Base-by-base conservation (phyloP, 768 basidiomycete genomes). In the Amanita phalloides region DNA sequence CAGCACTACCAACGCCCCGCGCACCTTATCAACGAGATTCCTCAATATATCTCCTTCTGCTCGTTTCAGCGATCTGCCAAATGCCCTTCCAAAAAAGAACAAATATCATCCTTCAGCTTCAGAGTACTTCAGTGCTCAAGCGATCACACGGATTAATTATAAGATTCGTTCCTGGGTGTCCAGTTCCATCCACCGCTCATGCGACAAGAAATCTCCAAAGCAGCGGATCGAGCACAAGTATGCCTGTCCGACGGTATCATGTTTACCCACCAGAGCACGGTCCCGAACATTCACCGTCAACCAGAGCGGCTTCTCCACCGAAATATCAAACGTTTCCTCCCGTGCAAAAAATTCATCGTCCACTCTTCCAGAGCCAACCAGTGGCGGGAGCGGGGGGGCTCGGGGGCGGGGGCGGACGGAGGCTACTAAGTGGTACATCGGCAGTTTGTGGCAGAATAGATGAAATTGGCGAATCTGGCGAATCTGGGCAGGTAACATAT, bases 281-380 rank as follows among this genome's bases (percentile, higher is more conserved):
- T 97, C 90, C 51, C 92, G 82, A 35, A 98, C 79, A 55, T 92
- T 95, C 46, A 92, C 84, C 87, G 97, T 96, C 41, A 99, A 71
- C 96, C 96, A 99, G 3, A 97, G 73, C n/a, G 88, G 79, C 56
- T 89, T 88, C 43, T 92, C 88, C 11, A 97, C 88, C 0, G 93
- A 90, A 9, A 98, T 74, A 62, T 99, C 96, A 58, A 96, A 92
- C 0, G 91, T 91, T 65, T 99, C 94, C 55, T 97, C 93, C 96
- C 96, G 90, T 94, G 56, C 25, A 23, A n/a, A 30, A 53, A 48
- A 14, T 57, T 52, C 48, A 60, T 53, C 54, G 39, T 47, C 37
- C 20, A 13, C 11, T 32, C 2, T 53, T 26, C 17, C 8, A 17
- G 10, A 44, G 42, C 32, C 45, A n/a, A 14, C n/a, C n/a, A n/a